Evolutionary conservation across 352 stramenopile species (phyloP).

Genomic region (Lagenidium giganteum): DNA sequence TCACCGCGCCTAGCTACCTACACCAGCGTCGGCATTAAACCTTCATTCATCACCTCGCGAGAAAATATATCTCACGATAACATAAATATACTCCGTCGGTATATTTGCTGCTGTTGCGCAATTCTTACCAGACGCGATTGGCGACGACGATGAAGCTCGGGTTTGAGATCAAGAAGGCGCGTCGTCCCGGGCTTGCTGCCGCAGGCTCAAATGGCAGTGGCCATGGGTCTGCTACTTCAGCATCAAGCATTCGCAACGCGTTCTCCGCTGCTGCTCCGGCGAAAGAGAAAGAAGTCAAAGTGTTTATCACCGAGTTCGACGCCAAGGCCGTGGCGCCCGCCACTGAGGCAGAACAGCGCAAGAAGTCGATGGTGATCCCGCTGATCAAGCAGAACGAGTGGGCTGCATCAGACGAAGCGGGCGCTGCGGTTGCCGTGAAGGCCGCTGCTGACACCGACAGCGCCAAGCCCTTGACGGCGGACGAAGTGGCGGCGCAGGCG

Average conservation of each 20-base stretch:
- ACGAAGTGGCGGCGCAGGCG: conserved; percentile 31
- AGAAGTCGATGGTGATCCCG: conserved; percentile 57
- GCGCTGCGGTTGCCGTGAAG: not conserved
- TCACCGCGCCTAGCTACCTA: too few species aligned
- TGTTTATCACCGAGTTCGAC: conserved; percentile 78
- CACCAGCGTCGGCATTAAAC: too few species aligned
- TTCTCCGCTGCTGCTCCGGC: conserved; percentile 10
- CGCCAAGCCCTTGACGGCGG: conserved; percentile 15
- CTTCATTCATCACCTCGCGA: too few species aligned
- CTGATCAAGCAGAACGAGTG: conserved; percentile 62
- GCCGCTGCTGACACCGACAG: not conserved
- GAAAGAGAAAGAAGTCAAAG: conserved; percentile 19
- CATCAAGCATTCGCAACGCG: conserved; percentile 11
- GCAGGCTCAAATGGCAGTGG: not conserved
- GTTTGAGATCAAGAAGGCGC: conserved; percentile 75
- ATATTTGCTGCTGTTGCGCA: too few species aligned
- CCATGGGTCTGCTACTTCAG: too few species aligned
- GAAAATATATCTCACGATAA: too few species aligned
- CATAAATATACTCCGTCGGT: too few species aligned
- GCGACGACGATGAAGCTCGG: conserved; percentile 46
- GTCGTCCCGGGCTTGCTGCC: conserved; percentile 25
- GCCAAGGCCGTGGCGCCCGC: conserved; percentile 23
- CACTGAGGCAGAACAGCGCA: conserved; percentile 19
- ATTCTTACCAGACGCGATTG: too few species aligned
- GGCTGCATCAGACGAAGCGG: conserved; percentile 3